Evolutionary conservation across 139 green algal species (phyloP), one percentile per base, ranked within the genome.

Genomic region (Mesotaenium endlicherianum): DNA sequence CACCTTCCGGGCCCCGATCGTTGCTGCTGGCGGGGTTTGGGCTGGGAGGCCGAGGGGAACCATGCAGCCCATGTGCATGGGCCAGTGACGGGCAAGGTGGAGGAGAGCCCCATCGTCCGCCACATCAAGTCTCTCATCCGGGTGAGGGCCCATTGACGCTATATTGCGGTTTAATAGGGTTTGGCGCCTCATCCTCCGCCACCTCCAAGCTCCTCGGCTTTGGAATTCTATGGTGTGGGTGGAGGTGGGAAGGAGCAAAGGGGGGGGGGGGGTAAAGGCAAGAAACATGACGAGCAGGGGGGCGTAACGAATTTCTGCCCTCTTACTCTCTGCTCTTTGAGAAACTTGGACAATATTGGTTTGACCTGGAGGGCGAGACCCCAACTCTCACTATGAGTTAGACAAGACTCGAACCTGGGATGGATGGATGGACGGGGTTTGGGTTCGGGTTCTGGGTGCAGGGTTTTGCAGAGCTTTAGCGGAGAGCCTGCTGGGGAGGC

Each of bases 101-200:
- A 78, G 31, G 74, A 81, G 38, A 72, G 31, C 17, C 34, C 38
- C 4, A 4, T 81, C 3, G 57, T 17, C 34, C 72, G 71, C 31
- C 74, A 81, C 16, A 4, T 81, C 30, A 81, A 81, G 74, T 26
- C 74, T 8, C 8, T 81, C 5, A 81, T 81, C 5, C 40, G 43
- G 43, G 74, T 81, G 40, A 81, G 74, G n/a, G 11, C 16, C 5
- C 60, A 53, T 39, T 43, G 11, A 75, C 64, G 11, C 34, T 75
- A 42, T 75, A 11, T 39, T 42, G 64, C 11, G 14, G 8, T 11
- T 11, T 16, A 11, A 16, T 11, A 11, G 64, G 11, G 11, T 11
- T 43, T 75, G 34, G 36, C 38, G 36, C 64, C 34, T 75, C n/a
- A n/a, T n/a, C n/a, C n/a, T 75, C 14, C 34, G 14, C 5, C 14